phyloP scores from a whole-genome alignment of 306 rosid species.

The Quillaja saponaria region DNA sequence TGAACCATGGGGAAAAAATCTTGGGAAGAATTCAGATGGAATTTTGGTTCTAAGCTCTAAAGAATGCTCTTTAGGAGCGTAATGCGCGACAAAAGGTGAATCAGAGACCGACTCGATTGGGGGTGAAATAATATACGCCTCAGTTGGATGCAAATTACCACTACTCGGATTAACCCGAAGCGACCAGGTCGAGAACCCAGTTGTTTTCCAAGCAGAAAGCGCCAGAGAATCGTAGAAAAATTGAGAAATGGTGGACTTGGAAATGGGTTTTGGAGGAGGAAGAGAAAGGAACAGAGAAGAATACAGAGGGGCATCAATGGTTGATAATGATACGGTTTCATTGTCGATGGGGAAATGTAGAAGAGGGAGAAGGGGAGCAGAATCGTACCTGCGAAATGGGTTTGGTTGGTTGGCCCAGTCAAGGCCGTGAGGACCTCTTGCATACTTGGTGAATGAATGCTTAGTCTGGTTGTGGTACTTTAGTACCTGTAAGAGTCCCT shows the following conservation, averaged over 20 bases:
- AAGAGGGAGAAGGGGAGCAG: constrained; percentile 73
- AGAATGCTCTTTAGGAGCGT: constrained; percentile 86
- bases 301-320: constrained; percentile 47
- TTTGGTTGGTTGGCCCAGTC: constrained; percentile 99
- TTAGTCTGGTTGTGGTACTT: constrained; percentile 79
- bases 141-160: constrained; percentile 91
- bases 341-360: constrained; percentile 46
- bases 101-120: constrained; percentile 46
- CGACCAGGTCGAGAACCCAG: constrained; percentile 76
- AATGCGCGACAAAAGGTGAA: constrained; percentile 74
- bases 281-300: constrained; percentile 64
- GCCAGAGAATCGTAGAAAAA: constrained; percentile 75
- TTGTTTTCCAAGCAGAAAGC: constrained; percentile 86
- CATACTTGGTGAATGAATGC: constrained; percentile 63
- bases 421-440: constrained; percentile 84
- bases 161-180: constrained; percentile 92
- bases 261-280: constrained; percentile 70
- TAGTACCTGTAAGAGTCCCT: constrained; percentile 57
- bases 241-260: constrained; percentile 68
- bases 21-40: constrained; percentile 53
- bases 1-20: constrained; percentile 49
- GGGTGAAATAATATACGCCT: constrained; percentile 71
- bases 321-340: neutral
- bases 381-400: constrained; percentile 79
- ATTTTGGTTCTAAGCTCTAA: constrained; percentile 75